A percentile compares a stretch with the other conserved stretches of the same genome.
These are phyloP conservation scores for Tulasnella sp. DNA, from an alignment of 768 basidiomycete genomes.

Conservation along the genomic window DNA sequence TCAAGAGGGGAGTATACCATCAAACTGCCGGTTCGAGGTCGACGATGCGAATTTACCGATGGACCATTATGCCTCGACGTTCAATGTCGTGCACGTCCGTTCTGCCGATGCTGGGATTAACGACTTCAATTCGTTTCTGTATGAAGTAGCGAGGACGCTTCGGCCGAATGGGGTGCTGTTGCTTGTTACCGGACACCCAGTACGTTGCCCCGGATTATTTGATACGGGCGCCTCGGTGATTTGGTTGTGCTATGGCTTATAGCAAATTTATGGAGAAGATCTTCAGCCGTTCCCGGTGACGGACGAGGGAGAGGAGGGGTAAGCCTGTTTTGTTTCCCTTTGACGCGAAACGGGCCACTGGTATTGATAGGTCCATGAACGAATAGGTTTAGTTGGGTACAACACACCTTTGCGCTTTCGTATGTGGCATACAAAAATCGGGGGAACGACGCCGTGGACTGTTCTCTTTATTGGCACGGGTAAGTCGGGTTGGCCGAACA, in stretches of 20 bases:
- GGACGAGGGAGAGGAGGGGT: constrained; percentile 2
- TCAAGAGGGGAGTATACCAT: background rate
- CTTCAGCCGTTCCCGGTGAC: constrained; percentile 9
- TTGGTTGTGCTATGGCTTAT: background rate
- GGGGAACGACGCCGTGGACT: background rate
- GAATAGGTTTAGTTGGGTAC: constrained; percentile 9
- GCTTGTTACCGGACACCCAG: constrained; percentile 12
- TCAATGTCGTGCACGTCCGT: constrained; percentile 18
- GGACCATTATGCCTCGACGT: constrained; percentile 7
- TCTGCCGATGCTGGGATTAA: constrained; percentile 14
- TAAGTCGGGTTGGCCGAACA: background rate
- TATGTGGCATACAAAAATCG: constrained; percentile 1
- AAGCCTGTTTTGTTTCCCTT: background rate
- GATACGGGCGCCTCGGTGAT: background rate
- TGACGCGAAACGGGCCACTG: background rate
- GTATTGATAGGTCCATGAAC: background rate
- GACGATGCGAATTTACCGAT: constrained; percentile 15
- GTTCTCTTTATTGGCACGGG: background rate
- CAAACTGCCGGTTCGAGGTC: constrained; percentile 12
- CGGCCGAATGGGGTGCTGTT: constrained; percentile 16
- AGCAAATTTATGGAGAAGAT: constrained; percentile 6
- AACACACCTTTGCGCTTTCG: background rate
- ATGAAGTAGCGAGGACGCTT: constrained; percentile 14
- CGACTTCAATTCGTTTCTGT: constrained; percentile 13
- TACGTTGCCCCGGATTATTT: background rate